Percentiles rank a stretch among this genome's conserved stretches.
Evolutionary conservation across 768 basidiomycete genomes (phyloP).

Genomic region (Termitomyces bulborhizus): DNA sequence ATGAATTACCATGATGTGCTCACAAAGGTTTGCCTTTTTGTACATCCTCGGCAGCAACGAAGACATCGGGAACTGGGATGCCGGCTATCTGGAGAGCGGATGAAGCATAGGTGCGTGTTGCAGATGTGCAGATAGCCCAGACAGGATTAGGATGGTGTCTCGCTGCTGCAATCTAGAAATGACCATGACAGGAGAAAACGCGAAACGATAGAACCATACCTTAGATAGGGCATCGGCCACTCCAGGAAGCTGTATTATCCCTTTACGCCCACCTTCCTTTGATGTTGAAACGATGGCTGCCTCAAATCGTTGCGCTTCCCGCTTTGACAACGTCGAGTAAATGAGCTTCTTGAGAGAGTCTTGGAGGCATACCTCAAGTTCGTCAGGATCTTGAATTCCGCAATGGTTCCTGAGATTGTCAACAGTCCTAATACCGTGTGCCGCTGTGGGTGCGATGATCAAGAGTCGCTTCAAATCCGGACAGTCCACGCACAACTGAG

Average conservation of each 20-base stretch:
- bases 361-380: constrained; percentile 50
- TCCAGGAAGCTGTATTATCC: constrained; percentile 73
- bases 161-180: constrained; percentile 28
- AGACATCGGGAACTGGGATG: constrained; percentile 63
- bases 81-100: constrained; percentile 62
- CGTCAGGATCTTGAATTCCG: constrained; percentile 56
- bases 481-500: constrained; percentile 47
- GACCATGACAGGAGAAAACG: neutral
- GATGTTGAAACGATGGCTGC: constrained; percentile 65
- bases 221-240: constrained; percentile 52
- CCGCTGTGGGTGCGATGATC: constrained; percentile 32
- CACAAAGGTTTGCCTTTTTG: constrained; percentile 74
- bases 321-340: constrained; percentile 26
- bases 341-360: neutral
- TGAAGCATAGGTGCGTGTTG: constrained; percentile 70
- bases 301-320: constrained; percentile 76
- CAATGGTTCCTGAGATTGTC: constrained; percentile 77
- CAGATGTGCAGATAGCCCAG: constrained; percentile 89
- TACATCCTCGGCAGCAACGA: constrained; percentile 84
- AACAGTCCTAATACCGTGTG: constrained; percentile 79
- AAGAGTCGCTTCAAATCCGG: neutral
- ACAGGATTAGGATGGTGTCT: constrained; percentile 46
- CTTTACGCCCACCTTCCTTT: constrained; percentile 42
- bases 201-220: constrained; percentile 26
- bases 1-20: constrained; percentile 9